Percentiles rank a stretch among this genome's conserved stretches.
phyloP scores from a whole-genome alignment of 2,329 filamentous ascomycete genomes.

The Penicillium freii region DNA sequence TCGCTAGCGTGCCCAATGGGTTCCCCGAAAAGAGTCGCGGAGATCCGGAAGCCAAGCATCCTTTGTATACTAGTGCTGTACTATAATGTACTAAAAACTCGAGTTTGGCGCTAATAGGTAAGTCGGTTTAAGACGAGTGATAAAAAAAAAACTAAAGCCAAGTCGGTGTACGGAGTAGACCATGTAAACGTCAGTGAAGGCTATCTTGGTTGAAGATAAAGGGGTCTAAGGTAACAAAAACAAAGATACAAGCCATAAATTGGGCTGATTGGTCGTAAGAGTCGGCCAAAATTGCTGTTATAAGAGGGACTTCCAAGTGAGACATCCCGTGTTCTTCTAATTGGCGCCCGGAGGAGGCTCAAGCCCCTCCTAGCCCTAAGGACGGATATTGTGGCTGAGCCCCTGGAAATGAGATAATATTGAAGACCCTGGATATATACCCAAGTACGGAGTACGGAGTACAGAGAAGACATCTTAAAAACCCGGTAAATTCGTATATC shows the following conservation, averaged over 20 bases:
- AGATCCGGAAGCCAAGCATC: background rate
- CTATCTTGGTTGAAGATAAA: background rate
- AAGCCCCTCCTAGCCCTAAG: background rate
- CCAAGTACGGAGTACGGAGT: background rate
- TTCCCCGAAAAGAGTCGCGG: background rate
- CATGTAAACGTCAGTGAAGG: too few species aligned
- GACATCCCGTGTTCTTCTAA: background rate
- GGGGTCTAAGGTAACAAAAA: background rate
- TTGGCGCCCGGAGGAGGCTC: background rate
- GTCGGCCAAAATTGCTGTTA: background rate
- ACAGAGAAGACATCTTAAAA: conserved; percentile 2
- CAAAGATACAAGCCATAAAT: background rate
- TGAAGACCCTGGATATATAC: background rate
- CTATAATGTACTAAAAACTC: background rate
- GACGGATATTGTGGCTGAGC: background rate
- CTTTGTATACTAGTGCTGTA: background rate
- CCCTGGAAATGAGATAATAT: background rate
- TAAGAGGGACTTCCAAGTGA: background rate
- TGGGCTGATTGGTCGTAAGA: background rate
- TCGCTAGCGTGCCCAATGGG: background rate
- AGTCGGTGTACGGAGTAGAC: background rate
- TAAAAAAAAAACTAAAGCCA: background rate
- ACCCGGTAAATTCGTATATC: background rate
- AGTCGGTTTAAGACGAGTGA: background rate
- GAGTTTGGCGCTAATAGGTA: background rate